Evolutionary conservation across 2,329 filamentous ascomycete species (phyloP).

Genomic region (Didymellaceae sp.): DNA sequence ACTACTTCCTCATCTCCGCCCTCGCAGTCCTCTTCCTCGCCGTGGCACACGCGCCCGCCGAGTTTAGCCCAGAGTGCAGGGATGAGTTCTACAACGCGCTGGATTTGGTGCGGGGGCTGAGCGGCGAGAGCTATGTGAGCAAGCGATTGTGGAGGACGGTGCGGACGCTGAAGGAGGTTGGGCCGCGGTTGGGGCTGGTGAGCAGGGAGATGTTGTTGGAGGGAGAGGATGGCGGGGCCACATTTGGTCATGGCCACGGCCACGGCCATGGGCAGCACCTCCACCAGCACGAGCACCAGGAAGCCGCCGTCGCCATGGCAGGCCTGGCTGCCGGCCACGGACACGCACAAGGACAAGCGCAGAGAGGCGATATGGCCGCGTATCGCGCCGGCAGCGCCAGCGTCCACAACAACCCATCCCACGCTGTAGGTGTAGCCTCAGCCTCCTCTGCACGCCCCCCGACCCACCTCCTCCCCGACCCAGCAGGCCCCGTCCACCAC

Average conservation of each 20-base stretch:
- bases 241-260: no score
- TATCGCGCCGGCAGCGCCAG: no score
- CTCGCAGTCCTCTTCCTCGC: conserved; percentile 79
- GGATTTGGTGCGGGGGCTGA: conserved; percentile 75
- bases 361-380: conserved; percentile 56
- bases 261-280: no score
- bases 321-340: conserved; percentile 69
- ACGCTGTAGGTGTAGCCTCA: no score
- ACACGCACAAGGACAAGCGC: no score
- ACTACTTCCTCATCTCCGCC: conserved; percentile 78
- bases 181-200: conserved; percentile 69
- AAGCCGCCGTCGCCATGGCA: conserved; percentile 71
- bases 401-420: no score
- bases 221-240: no score
- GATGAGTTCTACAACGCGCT: conserved; percentile 82
- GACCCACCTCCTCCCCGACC: neutral
- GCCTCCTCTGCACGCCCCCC: neutral
- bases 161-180: conserved; percentile 72
- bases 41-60: conserved; percentile 74
- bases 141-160: conserved; percentile 77
- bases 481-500: neutral
- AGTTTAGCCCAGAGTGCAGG: conserved; percentile 71
- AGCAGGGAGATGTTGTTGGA: conserved; percentile 52
- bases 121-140: conserved; percentile 72
- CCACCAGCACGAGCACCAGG: conserved; percentile 65